Base-by-base conservation (phyloP, 257 asterid genomes). In the Paraleonurus japonicus region DNA sequence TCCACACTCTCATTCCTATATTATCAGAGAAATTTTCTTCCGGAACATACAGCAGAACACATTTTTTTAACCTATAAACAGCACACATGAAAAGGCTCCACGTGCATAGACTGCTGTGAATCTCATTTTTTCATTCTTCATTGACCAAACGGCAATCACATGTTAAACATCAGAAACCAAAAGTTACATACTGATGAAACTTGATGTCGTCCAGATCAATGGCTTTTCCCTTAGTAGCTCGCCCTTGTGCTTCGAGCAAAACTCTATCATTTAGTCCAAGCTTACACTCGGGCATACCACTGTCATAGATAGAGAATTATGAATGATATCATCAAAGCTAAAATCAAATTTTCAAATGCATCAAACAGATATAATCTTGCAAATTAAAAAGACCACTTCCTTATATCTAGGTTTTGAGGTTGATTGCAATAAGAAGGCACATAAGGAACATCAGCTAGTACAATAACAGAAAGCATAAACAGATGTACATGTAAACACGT, bases 281-380 rank as follows among this genome's bases (percentile, higher is more conserved):
- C 89, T 95, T 95, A 80, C 99, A 95, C 86, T 92, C 99, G 22
- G 99, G 99, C 99, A 95, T 95, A 67, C 99, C 99, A 82, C 99
- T 95, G 93, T 83, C 80, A 83, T 41, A 59, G 26, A 79, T 69
- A 61, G 53, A 79, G 20, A 64, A 72, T 19, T 37, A 77, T 69
- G 35, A 69, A 16, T 74, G 61, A 69, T 45, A 51, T 47, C 43
- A 51, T 12, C 17, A 35, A 69, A 23, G 22, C 45, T 43, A 64
- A 32, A 22, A 59, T 30, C 23, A 58, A 35, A 15, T 3, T 57
- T 54, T 3, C 23, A 54, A 59, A 70, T 53, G 27, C 51, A 37
- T 30, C 54, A 53, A n/a, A 60, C 24, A 3, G 64, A 41, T 57
- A 8, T 61, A 33, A 9, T 65, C 66, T 55, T 43, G 63, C 35